These are phyloP conservation scores for Inga laurina DNA, from an alignment of 306 rosid genomes.

Conservation along the genomic window DNA sequence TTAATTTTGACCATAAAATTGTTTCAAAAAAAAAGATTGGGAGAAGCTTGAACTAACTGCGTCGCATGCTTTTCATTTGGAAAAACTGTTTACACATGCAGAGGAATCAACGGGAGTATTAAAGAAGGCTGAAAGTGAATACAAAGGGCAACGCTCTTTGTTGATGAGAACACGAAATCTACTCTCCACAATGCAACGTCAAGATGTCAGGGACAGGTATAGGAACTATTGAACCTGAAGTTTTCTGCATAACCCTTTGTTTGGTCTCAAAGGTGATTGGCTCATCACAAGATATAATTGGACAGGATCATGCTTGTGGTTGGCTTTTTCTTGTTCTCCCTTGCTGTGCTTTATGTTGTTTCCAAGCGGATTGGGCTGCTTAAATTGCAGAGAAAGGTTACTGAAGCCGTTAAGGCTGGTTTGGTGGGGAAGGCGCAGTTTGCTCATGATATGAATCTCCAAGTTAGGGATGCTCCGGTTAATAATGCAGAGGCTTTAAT, in stretches of 20 bases:
- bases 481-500: too few relatives aligned
- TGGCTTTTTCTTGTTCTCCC: conserved; percentile 73
- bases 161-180: conserved; percentile 79
- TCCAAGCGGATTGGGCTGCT: conserved; percentile 81
- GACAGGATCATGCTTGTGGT: conserved; percentile 72
- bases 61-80: too few relatives aligned
- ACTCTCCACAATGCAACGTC: conserved; percentile 92
- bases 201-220: conserved; percentile 90
- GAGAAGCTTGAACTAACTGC: conserved; percentile 17
- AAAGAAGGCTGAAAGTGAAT: conserved; percentile 84
- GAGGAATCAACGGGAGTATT: conserved; percentile 90
- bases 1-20: neutral
- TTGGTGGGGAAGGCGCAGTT: conserved; percentile 54
- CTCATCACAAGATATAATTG: conserved; percentile 26
- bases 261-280: conserved; percentile 11
- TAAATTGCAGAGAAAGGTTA: conserved; percentile 68
- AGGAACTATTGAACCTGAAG: neutral
- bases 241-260: neutral
- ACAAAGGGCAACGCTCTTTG: conserved; percentile 87
- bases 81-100: conserved; percentile 32
- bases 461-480: too few relatives aligned
- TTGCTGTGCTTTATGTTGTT: conserved; percentile 79
- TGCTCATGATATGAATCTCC: conserved; percentile 45
- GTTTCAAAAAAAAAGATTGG: conserved; percentile 11
- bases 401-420: conserved; percentile 82